Conservation (phyloP, 2,329 filamentous ascomycete genomes). For the Sarocladium kiliense region DNA sequence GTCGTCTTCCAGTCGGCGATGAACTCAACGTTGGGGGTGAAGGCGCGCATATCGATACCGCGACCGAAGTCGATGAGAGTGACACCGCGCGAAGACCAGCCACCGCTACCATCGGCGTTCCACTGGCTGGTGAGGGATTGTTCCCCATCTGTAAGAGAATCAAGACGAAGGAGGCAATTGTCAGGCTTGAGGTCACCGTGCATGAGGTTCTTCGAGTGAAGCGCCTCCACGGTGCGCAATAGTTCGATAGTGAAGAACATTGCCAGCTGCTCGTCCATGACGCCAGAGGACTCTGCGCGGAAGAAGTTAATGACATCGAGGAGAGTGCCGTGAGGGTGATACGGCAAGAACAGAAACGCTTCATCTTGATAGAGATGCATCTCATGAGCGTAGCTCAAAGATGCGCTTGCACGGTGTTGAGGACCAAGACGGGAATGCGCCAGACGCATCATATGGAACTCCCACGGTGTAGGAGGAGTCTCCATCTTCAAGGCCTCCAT, state of each 20-base stretch:
- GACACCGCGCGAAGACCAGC: constrained; percentile 77
- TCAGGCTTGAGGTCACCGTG: constrained; percentile 95
- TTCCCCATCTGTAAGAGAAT: constrained; percentile 37
- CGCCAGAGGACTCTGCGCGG: constrained; percentile 62
- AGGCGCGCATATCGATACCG: constrained; percentile 87
- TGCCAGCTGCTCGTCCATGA: constrained; percentile 83
- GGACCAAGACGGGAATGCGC: constrained; percentile 71
- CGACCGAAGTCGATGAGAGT: constrained; percentile 92
- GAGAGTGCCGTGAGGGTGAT: constrained; percentile 81
- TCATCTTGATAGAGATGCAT: constrained; percentile 90
- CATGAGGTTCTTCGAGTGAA: constrained; percentile 74
- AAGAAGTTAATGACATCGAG: constrained; percentile 92
- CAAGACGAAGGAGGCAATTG: constrained; percentile 86
- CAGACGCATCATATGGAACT: constrained; percentile 91
- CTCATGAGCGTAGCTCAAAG: constrained; percentile 78
- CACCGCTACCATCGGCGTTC: constrained; percentile 64
- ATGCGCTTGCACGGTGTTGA: constrained; percentile 65
- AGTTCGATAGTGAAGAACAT: constrained; percentile 97
- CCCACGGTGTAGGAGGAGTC: constrained; percentile 81
- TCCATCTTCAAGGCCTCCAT: constrained; percentile 95
- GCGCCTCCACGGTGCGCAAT: constrained; percentile 79
- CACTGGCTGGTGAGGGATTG: constrained; percentile 58
- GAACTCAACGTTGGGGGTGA: constrained; percentile 69
- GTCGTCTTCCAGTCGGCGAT: constrained; percentile 93
- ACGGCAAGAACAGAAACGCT: constrained; percentile 83